Conservation (phyloP, 176 grass and related monocot species). For the Canna indica region DNA sequence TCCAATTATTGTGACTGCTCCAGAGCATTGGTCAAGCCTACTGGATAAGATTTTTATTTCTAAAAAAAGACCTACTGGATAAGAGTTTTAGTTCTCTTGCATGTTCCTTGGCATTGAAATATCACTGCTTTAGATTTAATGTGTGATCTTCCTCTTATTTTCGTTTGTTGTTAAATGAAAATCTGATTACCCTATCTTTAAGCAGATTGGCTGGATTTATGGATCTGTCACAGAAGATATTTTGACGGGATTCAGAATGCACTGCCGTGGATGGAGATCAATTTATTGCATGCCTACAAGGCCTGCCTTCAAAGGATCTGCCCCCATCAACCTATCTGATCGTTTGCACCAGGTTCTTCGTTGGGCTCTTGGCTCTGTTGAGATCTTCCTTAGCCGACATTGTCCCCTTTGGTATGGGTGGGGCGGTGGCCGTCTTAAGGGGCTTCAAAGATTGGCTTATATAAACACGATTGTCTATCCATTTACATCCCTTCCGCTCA, state of each 20-base stretch:
- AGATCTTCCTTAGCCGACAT: constrained; percentile 85
- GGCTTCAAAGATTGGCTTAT: constrained; percentile 91
- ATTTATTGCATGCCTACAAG: constrained; percentile 92
- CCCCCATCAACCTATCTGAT: constrained; percentile 94
- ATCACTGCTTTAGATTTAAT: neutral
- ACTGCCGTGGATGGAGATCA: constrained; percentile 91
- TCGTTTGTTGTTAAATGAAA: neutral
- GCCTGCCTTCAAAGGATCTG: constrained; percentile 92
- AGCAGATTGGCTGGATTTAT: neutral
- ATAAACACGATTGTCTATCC: constrained; percentile 97
- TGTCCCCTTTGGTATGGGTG: constrained; percentile 90
- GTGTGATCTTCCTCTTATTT: neutral
- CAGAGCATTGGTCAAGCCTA: too few species aligned
- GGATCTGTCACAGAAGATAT: constrained; percentile 95
- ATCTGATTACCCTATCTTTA: neutral
- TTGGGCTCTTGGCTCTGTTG: constrained; percentile 89
- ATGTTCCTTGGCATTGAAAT: neutral
- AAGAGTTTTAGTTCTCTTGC: too few species aligned
- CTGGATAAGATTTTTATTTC: too few species aligned
- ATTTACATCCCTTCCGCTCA: constrained; percentile 76
- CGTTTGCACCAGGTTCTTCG: constrained; percentile 93
- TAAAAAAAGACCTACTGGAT: too few species aligned
- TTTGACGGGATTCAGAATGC: constrained; percentile 89
- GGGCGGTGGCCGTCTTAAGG: constrained; percentile 73
- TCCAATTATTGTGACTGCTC: too few species aligned